Evolutionary conservation across 2,329 filamentous ascomycete genomes (phyloP).

Genomic region (Sphaerulina musiva): DNA sequence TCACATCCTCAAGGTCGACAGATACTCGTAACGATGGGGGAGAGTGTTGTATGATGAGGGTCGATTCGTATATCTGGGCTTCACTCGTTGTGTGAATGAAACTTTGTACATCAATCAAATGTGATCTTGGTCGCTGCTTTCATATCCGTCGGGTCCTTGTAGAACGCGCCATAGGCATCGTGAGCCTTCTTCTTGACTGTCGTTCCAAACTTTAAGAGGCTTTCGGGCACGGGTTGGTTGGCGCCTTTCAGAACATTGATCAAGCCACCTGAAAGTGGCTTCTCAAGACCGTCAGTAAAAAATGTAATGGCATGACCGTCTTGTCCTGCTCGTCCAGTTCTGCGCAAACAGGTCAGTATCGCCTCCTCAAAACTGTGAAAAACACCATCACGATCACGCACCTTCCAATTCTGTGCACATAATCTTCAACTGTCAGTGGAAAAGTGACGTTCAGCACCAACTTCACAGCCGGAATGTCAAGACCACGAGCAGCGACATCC

Average conservation of each 20-base stretch:
- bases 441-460: slow-evolving; percentile 93
- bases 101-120: slow-evolving; percentile 53
- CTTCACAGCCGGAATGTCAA: slow-evolving; percentile 94
- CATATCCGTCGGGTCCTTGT: slow-evolving; percentile 78
- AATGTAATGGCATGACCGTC: slow-evolving; percentile 83
- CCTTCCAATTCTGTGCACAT: slow-evolving; percentile 87
- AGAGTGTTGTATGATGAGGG: too few species aligned
- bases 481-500: slow-evolving; percentile 86
- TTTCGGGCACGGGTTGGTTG: slow-evolving; percentile 82
- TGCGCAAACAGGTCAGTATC: slow-evolving; percentile 29
- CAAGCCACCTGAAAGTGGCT: slow-evolving; percentile 80
- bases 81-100: background rate
- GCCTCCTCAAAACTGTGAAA: background rate
- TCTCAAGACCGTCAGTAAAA: slow-evolving; percentile 84
- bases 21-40: too few species aligned
- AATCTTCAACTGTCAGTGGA: slow-evolving; percentile 91
- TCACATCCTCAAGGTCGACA: too few species aligned
- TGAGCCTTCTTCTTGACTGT: slow-evolving; percentile 99
- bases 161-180: slow-evolving; percentile 90
- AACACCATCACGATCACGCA: slow-evolving; percentile 19
- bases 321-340: slow-evolving; percentile 89
- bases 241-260: slow-evolving; percentile 95
- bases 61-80: background rate
- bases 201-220: slow-evolving; percentile 88
- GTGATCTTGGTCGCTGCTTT: slow-evolving; percentile 87